Evolutionary conservation across 768 basidiomycete genomes (phyloP).

Genomic region (Trametes meyenii): DNA sequence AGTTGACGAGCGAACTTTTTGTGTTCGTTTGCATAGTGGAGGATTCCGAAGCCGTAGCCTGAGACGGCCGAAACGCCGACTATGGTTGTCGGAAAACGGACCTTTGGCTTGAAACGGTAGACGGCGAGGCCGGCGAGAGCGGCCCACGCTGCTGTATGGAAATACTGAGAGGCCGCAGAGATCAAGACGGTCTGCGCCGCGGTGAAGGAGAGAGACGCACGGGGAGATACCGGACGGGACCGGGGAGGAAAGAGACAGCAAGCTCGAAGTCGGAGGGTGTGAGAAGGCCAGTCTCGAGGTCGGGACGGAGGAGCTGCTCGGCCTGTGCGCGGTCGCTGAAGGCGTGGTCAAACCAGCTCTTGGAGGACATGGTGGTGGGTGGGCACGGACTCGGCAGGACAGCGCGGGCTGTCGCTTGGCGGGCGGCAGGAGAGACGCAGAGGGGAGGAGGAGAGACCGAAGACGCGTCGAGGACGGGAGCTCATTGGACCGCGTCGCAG

Average conservation of each 20-base stretch:
- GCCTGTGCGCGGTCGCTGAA: slow-evolving; percentile 46
- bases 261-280: slow-evolving; percentile 58
- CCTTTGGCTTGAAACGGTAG: slow-evolving; percentile 16
- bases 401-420: not conserved
- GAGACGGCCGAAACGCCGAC: slow-evolving; percentile 29
- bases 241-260: slow-evolving; percentile 56
- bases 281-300: slow-evolving; percentile 54
- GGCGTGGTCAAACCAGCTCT: slow-evolving; percentile 45
- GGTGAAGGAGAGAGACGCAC: slow-evolving; percentile 35
- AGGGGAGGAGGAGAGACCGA: not conserved
- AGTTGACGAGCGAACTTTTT: slow-evolving; percentile 36
- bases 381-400: too few relatives aligned
- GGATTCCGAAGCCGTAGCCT: slow-evolving; percentile 34
- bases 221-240: slow-evolving; percentile 46
- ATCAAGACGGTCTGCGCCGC: slow-evolving; percentile 11
- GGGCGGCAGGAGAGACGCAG: not conserved
- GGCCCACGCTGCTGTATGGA: slow-evolving; percentile 32
- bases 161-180: slow-evolving; percentile 30
- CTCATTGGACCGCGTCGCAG: slow-evolving; percentile 8
- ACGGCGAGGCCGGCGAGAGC: slow-evolving; percentile 33
- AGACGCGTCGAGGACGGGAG: slow-evolving; percentile 7
- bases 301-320: slow-evolving; percentile 54
- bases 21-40: slow-evolving; percentile 32
- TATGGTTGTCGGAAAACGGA: slow-evolving; percentile 14
- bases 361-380: slow-evolving; percentile 20